Conservation (phyloP, 257 asterid species). For the Echium plantagineum region DNA sequence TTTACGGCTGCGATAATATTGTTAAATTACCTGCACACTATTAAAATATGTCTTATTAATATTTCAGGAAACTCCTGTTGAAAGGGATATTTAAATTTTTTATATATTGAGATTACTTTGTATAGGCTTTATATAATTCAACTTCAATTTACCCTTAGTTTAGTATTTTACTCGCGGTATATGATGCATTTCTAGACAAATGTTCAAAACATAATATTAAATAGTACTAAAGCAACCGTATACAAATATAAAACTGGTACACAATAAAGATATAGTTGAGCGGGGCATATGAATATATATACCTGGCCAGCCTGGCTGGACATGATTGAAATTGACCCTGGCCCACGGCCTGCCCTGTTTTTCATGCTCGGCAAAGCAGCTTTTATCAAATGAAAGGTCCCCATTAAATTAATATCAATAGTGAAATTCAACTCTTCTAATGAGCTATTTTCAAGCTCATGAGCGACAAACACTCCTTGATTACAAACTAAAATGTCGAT, state of each 20-base stretch:
- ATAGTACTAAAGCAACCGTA: background rate
- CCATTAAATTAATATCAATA: slow-evolving; percentile 81
- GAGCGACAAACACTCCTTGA: slow-evolving; percentile 75
- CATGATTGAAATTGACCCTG: slow-evolving; percentile 77
- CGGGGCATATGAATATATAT: background rate
- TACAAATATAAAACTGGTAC: background rate
- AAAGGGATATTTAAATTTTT: no score
- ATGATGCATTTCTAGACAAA: no score
- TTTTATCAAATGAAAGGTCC: slow-evolving; percentile 72
- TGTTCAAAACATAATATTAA: no score
- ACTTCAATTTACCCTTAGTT: no score
- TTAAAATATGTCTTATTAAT: no score
- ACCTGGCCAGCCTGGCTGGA: slow-evolving; percentile 99
- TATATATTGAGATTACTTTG: no score
- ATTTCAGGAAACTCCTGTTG: no score
- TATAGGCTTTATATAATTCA: no score
- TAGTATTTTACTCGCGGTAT: no score
- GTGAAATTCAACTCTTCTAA: slow-evolving; percentile 72
- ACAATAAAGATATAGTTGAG: background rate
- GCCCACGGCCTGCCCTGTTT: slow-evolving; percentile 48
- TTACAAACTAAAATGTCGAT: slow-evolving; percentile 82
- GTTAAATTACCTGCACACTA: no score
- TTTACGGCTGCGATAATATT: no score
- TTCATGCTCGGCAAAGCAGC: slow-evolving; percentile 93
- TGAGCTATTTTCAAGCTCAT: slow-evolving; percentile 55